phyloP scores from a whole-genome alignment of 1,284 basidiomycete genomes.

The Phellinidium pouzarii region DNA sequence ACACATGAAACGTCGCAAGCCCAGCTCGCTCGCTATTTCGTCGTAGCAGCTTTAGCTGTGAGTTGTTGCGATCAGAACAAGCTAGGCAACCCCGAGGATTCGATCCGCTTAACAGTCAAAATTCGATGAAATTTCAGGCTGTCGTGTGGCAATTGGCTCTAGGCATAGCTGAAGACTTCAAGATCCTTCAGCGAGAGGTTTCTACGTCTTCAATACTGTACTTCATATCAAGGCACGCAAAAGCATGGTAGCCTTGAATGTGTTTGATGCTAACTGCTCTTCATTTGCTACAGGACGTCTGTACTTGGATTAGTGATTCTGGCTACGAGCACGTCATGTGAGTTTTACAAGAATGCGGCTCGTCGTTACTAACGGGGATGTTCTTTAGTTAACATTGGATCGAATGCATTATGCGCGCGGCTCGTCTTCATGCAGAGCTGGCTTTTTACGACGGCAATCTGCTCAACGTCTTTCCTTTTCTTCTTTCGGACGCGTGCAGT shows the following conservation, averaged over 20 bases:
- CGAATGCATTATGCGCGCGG: background rate
- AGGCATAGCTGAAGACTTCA: background rate
- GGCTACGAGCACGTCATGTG: background rate
- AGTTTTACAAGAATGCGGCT: too few species aligned
- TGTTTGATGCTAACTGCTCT: too few species aligned
- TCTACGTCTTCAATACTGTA: background rate
- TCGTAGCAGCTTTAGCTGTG: background rate
- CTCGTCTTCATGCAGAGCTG: background rate
- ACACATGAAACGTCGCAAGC: background rate
- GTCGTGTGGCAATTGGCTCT: background rate
- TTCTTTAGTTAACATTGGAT: background rate
- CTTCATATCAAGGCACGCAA: background rate
- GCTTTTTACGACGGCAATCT: constrained; percentile 9
- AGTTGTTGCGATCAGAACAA: background rate
- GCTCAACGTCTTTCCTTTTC: constrained; percentile 14
- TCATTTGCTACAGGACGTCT: too few species aligned
- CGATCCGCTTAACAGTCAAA: background rate
- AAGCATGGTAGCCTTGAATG: too few species aligned
- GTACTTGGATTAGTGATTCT: background rate
- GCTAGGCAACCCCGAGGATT: background rate
- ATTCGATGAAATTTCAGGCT: background rate
- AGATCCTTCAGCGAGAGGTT: background rate
- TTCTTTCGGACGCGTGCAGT: constrained; percentile 16
- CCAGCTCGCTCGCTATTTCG: background rate
- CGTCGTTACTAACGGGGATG: background rate